phyloP scores from a whole-genome alignment of 2,329 filamentous ascomycete species.

The Pezicula carpinea region DNA sequence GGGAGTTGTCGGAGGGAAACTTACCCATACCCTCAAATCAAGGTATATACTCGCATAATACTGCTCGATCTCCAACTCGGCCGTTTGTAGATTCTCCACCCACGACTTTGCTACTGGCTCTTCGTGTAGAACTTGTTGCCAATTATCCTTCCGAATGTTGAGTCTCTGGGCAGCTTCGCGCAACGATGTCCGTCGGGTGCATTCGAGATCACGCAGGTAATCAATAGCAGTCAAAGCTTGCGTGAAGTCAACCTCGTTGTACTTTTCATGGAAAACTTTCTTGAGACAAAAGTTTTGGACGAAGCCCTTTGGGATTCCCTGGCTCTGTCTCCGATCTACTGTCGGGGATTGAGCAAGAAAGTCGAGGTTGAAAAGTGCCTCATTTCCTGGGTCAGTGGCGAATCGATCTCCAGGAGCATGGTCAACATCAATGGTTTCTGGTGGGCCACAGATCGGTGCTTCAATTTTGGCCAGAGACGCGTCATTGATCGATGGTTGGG shows the following conservation, averaged over 20 bases:
- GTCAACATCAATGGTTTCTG: background rate
- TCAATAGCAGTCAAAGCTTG: slow-evolving; percentile 21
- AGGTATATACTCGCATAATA: slow-evolving; percentile 19
- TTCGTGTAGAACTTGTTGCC: slow-evolving; percentile 14
- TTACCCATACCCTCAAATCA: slow-evolving; percentile 25
- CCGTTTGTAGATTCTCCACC: slow-evolving; percentile 18
- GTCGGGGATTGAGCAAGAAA: slow-evolving; percentile 1
- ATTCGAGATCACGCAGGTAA: slow-evolving; percentile 24
- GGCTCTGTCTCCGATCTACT: background rate
- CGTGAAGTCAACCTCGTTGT: slow-evolving; percentile 16
- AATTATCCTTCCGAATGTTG: slow-evolving; percentile 17
- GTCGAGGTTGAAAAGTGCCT: slow-evolving; percentile 12
- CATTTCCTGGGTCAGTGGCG: slow-evolving; percentile 10
- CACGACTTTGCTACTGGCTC: slow-evolving; percentile 17
- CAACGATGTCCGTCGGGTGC: slow-evolving; percentile 13
- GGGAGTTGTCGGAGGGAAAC: background rate
- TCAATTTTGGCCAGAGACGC: background rate
- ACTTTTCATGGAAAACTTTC: slow-evolving; percentile 13
- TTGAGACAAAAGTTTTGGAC: slow-evolving; percentile 15
- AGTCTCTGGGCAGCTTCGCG: slow-evolving; percentile 17
- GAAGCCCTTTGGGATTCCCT: slow-evolving; percentile 14
- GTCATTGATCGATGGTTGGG: slow-evolving; percentile 4
- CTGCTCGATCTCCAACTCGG: slow-evolving; percentile 15
- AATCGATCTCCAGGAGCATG: slow-evolving; percentile 12
- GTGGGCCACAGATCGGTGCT: slow-evolving; percentile 1